phyloP scores from a whole-genome alignment of 2,329 filamentous ascomycete genomes.

The Lachnellula suecica region DNA sequence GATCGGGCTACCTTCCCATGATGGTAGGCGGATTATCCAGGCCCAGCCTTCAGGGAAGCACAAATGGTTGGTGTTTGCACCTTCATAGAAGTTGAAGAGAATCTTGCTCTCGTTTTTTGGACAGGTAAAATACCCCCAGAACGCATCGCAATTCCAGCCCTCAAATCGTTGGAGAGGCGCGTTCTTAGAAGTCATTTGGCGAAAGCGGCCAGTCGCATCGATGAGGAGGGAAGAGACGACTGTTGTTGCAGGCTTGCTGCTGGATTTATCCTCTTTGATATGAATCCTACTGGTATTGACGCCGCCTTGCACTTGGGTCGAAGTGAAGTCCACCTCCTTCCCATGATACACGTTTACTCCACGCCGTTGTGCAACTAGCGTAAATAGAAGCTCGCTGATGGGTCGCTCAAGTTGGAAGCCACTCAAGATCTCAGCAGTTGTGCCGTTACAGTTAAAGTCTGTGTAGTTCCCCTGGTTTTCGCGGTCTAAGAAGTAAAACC shows the following conservation, averaged over 20 bases:
- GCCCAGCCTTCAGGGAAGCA: slow-evolving; percentile 31
- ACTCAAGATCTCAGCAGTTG: slow-evolving; percentile 17
- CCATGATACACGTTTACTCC: slow-evolving; percentile 29
- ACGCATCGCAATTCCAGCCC: slow-evolving; percentile 23
- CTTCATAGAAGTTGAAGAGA: slow-evolving; percentile 24
- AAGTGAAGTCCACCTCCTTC: slow-evolving; percentile 3
- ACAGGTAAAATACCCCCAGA: slow-evolving; percentile 24
- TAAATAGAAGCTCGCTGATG: slow-evolving; percentile 30
- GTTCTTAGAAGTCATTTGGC: slow-evolving; percentile 23
- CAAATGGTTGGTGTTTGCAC: slow-evolving; percentile 30
- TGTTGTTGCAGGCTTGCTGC: not conserved
- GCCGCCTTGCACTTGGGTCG: slow-evolving; percentile 3
- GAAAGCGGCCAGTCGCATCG: slow-evolving; percentile 27
- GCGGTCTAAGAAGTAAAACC: slow-evolving; percentile 25
- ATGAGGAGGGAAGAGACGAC: slow-evolving; percentile 19
- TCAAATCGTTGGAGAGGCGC: slow-evolving; percentile 18
- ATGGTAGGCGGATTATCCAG: slow-evolving; percentile 28
- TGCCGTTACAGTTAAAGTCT: slow-evolving; percentile 18
- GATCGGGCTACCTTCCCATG: slow-evolving; percentile 28
- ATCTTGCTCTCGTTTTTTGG: slow-evolving; percentile 24
- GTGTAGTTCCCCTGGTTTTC: slow-evolving; percentile 19
- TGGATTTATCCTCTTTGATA: slow-evolving; percentile 1
- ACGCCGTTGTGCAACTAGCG: slow-evolving; percentile 25
- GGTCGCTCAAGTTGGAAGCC: slow-evolving; percentile 28
- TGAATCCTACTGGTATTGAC: not conserved